Conservation (phyloP, 2,329 filamentous ascomycete species). For the Dendryphion nanum region DNA sequence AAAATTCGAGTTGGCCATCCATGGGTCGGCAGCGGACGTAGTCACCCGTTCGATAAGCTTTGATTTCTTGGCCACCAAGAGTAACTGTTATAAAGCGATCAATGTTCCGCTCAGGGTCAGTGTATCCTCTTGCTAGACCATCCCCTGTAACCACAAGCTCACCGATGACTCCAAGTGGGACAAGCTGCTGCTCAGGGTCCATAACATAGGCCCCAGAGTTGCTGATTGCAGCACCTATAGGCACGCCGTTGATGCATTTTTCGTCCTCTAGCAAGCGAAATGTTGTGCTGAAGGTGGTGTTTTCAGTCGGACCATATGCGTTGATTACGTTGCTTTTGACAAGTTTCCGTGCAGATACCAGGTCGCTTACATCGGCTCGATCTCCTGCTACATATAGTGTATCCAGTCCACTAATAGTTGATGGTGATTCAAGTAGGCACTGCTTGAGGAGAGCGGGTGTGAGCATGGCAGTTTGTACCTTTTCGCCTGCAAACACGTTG, state of each 20-base stretch:
- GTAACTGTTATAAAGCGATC: constrained; percentile 45
- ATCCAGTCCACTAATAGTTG: background rate
- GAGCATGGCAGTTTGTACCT: background rate
- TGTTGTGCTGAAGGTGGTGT: background rate
- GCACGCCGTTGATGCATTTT: constrained; percentile 1
- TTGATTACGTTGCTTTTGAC: background rate
- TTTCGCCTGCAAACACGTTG: background rate
- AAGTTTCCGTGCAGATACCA: constrained; percentile 13
- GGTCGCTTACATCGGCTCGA: background rate
- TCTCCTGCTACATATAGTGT: background rate
- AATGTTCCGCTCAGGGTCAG: constrained; percentile 3
- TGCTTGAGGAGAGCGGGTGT: background rate
- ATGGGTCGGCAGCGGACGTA: background rate
- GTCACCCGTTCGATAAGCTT: background rate
- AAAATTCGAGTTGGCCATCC: background rate
- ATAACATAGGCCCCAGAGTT: constrained; percentile 1
- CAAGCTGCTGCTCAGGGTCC: background rate
- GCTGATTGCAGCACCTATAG: constrained; percentile 1
- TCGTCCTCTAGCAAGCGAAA: background rate
- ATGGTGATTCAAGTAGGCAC: background rate
- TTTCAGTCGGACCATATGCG: constrained; percentile 4
- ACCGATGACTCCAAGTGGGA: background rate
- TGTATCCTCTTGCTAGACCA: background rate
- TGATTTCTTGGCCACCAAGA: background rate
- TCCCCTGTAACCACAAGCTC: background rate